phyloP scores from a whole-genome alignment of 2,329 filamentous ascomycete species.

The Aspergillus fumigatiaffinis region DNA sequence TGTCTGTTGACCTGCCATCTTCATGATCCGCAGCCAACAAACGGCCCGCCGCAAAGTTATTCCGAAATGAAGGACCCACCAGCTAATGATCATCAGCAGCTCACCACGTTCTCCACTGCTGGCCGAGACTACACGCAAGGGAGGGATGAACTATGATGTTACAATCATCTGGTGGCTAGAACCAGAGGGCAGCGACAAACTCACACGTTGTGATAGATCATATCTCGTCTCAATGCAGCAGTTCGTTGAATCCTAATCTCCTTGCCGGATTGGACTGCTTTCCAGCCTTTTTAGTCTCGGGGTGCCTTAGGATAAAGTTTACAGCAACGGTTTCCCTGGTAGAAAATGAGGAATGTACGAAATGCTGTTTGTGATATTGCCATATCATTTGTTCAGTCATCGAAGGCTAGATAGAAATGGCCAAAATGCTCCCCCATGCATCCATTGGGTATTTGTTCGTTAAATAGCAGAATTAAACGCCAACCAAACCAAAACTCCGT shows the following conservation, averaged over 20 bases:
- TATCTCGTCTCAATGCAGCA: neutral
- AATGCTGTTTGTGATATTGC: neutral
- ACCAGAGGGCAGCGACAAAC: neutral
- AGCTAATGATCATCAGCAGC: constrained; percentile 5
- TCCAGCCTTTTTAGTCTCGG: neutral
- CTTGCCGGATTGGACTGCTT: neutral
- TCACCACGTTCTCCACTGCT: constrained; percentile 5
- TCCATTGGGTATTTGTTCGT: constrained; percentile 15
- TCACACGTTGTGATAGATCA: neutral
- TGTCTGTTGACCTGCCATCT: neutral
- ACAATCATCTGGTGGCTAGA: neutral
- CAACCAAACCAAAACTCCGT: constrained; percentile 8
- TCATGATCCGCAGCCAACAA: constrained; percentile 14
- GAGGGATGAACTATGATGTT: neutral
- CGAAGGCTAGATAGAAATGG: neutral
- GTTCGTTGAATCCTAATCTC: neutral
- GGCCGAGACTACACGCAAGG: neutral
- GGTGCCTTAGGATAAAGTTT: neutral
- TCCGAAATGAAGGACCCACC: constrained; percentile 27
- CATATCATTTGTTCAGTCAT: neutral
- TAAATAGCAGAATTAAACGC: constrained; percentile 6
- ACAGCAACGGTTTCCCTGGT: neutral
- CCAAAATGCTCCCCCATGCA: constrained; percentile 7
- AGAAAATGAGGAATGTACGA: neutral
- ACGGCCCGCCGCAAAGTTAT: constrained; percentile 22